Evolutionary conservation across 225 moss, liverwort and hornwort genomes (phyloP), one percentile per base, ranked within the genome.

Genomic region (Pseudoscleropodium purum): DNA sequence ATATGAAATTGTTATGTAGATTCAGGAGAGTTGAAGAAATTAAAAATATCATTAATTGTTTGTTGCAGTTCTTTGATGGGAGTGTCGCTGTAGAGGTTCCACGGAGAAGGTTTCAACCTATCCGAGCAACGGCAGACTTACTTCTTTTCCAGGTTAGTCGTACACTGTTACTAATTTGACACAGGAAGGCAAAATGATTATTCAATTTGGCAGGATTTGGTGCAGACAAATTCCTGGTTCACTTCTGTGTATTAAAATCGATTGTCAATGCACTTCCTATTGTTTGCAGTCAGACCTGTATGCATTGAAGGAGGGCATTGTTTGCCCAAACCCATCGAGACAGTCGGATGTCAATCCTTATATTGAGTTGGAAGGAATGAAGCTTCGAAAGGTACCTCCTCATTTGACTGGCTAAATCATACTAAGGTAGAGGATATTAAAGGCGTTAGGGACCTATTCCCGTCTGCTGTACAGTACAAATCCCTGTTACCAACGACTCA

Each of bases 21-120:
- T 77, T 70, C 31, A 26, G n/a, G 56, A 69, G 69, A n/a, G 39
- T 84, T 19, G 69, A 69, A 88, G 86, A 84, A 83, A 87, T 68
- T 70, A 8, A 81, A 59, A 60, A 15, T 30, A 26, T n/a, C 43
- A 43, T 72, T 7, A 33, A 13, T 36, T 87, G 24, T 45, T 41
- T 88, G 70, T 83, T 86, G 86, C 91, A 95, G 95, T 95, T 95
- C 86, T 95, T 93, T 89, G 95, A 95, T 73, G 93, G 93, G 27
- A 75, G 91, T 84, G 91, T 93, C 15, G 93, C 95, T 82, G 81
- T 93, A n/a, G 92, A 93, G 72, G 95, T 95, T 75, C 93, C 95
- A 67, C 89, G 93, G 52, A 84, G 92, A 88, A 91, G 95, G 84
- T 95, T 92, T 89, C 84, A 90, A 54, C 93, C 93, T 43, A 83